phyloP scores from a whole-genome alignment of 1,284 basidiomycete species.

The Sphaerobolus stellatus region DNA sequence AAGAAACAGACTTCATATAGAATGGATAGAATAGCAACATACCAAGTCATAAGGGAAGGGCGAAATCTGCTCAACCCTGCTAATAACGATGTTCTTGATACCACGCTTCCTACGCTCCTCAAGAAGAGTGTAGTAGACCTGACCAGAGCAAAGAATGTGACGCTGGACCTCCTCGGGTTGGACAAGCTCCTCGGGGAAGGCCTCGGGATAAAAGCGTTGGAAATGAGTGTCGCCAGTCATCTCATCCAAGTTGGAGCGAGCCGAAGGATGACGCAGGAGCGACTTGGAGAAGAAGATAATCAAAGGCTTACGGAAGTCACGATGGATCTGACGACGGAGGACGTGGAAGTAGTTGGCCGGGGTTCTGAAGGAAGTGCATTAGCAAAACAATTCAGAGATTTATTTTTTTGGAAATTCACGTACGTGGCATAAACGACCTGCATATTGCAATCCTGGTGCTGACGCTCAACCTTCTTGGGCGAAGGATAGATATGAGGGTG shows the following conservation, averaged over 20 bases:
- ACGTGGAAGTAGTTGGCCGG: constrained; percentile 97
- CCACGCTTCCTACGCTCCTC: constrained; percentile 88
- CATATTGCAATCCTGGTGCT: constrained; percentile 99
- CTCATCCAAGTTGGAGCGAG: constrained; percentile 84
- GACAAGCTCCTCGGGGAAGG: constrained; percentile 69
- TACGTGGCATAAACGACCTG: constrained; percentile 96
- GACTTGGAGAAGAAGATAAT: constrained; percentile 97
- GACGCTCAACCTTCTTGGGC: constrained; percentile 86
- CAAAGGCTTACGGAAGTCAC: constrained; percentile 94
- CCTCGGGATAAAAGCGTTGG: constrained; percentile 90
- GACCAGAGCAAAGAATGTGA: constrained; percentile 90
- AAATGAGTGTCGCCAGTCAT: constrained; percentile 89
- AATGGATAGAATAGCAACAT: constrained; percentile 24
- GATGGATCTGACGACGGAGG: constrained; percentile 90
- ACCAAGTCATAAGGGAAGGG: constrained; percentile 96
- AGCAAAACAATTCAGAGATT: constrained; percentile 11
- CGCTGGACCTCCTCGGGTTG: constrained; percentile 85
- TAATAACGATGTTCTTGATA: constrained; percentile 92
- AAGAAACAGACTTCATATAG: background rate
- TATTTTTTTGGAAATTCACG: constrained; percentile 35
- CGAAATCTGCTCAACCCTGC: constrained; percentile 90
- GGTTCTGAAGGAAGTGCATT: constrained; percentile 48
- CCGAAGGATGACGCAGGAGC: constrained; percentile 89
- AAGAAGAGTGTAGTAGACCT: constrained; percentile 90
- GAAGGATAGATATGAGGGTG: constrained; percentile 92